Conservation (phyloP, 2,329 filamentous ascomycete species). For the Monilinia polystroma region DNA sequence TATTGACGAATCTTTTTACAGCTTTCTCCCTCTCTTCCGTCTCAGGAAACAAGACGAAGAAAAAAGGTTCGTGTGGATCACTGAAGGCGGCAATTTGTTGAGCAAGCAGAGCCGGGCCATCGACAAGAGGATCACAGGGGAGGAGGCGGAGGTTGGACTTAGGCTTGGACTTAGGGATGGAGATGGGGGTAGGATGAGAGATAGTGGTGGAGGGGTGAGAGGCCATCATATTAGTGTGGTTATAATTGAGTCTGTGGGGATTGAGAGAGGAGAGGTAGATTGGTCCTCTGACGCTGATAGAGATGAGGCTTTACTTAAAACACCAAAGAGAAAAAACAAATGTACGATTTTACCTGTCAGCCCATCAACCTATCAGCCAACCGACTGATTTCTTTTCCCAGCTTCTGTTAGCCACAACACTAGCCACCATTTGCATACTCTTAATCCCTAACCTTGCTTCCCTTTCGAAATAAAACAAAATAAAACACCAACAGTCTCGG, state of each 20-base stretch:
- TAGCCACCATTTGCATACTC: not conserved
- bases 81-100: constrained; percentile 25
- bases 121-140: constrained; percentile 11
- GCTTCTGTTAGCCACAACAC: not conserved
- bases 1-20: constrained; percentile 27
- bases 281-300: not conserved
- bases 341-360: not conserved
- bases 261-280: not conserved
- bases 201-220: not conserved
- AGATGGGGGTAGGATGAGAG: not conserved
- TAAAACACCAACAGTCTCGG: not conserved
- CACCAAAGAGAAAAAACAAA: too few relatives aligned
- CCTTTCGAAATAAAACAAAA: not conserved
- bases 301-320: not conserved
- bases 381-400: not conserved
- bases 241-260: too few relatives aligned
- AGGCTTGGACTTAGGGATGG: not conserved
- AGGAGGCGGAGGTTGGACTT: constrained; percentile 3
- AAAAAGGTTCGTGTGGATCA: constrained; percentile 26
- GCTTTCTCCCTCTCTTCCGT: constrained; percentile 25
- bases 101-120: constrained; percentile 27
- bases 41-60: constrained; percentile 27
- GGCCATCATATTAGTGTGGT: not conserved
- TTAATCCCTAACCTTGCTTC: not conserved
- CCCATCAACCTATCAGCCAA: not conserved